Evolutionary conservation across 2,329 filamentous ascomycete species (phyloP), one percentile per base, ranked within the genome.

Genomic region (Juglanconis oblonga): DNA sequence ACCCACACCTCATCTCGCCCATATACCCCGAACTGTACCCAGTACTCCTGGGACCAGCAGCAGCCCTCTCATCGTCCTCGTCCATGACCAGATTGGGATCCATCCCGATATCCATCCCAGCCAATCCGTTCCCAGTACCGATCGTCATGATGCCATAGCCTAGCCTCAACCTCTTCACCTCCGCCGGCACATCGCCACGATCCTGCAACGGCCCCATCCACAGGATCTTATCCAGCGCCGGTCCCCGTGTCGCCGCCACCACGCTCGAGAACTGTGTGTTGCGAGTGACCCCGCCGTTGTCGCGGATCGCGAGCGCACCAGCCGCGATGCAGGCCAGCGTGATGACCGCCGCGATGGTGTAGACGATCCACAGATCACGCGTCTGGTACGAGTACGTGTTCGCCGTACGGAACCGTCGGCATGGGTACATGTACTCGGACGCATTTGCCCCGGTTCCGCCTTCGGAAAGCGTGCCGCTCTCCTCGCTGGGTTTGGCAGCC

Each of bases 171-270:
- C 63, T 57, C 32, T 67, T 62, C 2, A 71, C 64, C 45, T 67
- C 66, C 5, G 14, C 17, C 13, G 68, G 64, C 32, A 70, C 66
- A 42, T 63, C 55, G 1, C 61, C 53, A 17, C 62, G n/a, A 42
- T 63, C 61, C 52, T 63, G 61, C 11, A 57, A 35, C 24, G 61
- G 61, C 4, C 64, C 64, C 61, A 36, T 38, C 64, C 69, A 69
- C 1, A 66, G 67, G 29, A 77, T 64, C 51, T 67, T 70, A 51
- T 78, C 75, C 3, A 77, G 67, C n/a, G 73, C 73, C 1, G 69
- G 71, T 1, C 76, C 76, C 32, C 76, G 67, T 14, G 76, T 77
- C 11, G 76, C 74, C 2, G 75, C 74, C n/a, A 77, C 70, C 53
- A 78, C 71, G 64, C 71, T 74, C 8, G 74, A 77, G 65, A 77